Evolutionary conservation across 257 asterid species (phyloP).

Genomic region (Nicotiana sylvestris): DNA sequence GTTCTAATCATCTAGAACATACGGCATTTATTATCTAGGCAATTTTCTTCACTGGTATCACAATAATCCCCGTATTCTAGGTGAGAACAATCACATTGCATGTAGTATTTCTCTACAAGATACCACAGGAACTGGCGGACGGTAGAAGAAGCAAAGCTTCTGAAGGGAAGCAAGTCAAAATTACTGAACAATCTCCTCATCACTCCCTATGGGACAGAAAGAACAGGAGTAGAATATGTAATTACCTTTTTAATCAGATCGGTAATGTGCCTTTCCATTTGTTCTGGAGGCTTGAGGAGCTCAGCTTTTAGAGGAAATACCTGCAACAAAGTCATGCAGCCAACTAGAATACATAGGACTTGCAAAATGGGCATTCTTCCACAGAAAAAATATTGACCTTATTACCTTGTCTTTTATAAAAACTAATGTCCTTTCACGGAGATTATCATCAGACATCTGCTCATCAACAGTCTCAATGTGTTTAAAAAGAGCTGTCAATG

Average conservation of each 20-base stretch:
- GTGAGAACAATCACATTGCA: neutral
- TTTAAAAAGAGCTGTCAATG: constrained; percentile 85
- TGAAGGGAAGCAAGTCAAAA: neutral
- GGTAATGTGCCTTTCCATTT: constrained; percentile 94
- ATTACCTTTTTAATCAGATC: constrained; percentile 75
- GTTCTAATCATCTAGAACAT: neutral
- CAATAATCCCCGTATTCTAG: neutral
- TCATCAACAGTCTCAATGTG: constrained; percentile 90
- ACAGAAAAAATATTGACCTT: neutral
- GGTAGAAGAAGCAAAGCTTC: neutral
- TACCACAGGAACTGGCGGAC: neutral
- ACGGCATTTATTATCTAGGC: neutral
- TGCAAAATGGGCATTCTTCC: neutral
- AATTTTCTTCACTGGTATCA: neutral
- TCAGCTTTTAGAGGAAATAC: constrained; percentile 87
- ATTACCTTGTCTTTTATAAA: constrained; percentile 85
- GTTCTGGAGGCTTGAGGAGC: constrained; percentile 73
- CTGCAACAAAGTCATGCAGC: constrained; percentile 32
- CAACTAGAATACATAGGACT: neutral
- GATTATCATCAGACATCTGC: constrained; percentile 84
- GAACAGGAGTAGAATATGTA: constrained; percentile 6
- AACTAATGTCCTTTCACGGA: constrained; percentile 79
- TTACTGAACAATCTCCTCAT: neutral
- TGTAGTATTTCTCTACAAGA: neutral
- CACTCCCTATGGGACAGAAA: neutral